phyloP scores from a whole-genome alignment of 202 grass and related monocot species.

The Digitaria exilis region DNA sequence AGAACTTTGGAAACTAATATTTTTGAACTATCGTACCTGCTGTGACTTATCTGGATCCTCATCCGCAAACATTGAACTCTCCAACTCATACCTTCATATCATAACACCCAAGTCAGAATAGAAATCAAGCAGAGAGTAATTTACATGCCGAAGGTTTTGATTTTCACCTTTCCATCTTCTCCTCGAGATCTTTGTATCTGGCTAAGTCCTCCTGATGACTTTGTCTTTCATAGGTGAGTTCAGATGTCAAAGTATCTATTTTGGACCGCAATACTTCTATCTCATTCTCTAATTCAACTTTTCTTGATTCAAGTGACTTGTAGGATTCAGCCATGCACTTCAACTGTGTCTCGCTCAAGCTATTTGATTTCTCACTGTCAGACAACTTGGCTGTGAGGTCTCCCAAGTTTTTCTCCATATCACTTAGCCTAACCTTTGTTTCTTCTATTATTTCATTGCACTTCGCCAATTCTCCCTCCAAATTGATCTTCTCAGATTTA shows the following conservation, averaged over 20 bases:
- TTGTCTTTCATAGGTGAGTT: conserved; percentile 78
- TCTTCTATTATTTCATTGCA: conserved; percentile 76
- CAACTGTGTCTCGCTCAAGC: conserved; percentile 92
- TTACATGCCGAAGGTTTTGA: conserved; percentile 24
- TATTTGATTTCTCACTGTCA: conserved; percentile 93
- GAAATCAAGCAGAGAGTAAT: conserved; percentile 8
- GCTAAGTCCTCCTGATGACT: conserved; percentile 69
- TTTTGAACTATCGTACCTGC: conserved; percentile 76
- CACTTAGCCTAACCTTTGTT: conserved; percentile 61
- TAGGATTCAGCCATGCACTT: conserved; percentile 98
- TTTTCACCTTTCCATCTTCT: conserved; percentile 80
- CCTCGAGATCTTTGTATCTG: conserved; percentile 83
- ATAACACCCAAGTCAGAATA: conserved; percentile 59
- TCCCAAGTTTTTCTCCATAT: conserved; percentile 63
- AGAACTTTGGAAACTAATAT: conserved; percentile 3
- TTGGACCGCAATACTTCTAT: conserved; percentile 58
- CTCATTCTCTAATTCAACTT: conserved; percentile 79
- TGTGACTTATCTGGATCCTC: conserved; percentile 66
- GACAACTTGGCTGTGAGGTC: conserved; percentile 72
- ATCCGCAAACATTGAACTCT: conserved; percentile 58
- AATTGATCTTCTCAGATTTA: conserved; percentile 68
- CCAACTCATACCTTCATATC: conserved; percentile 53
- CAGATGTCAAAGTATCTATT: conserved; percentile 59
- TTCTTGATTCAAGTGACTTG: conserved; percentile 80
- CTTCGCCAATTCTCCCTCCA: conserved; percentile 65